Evolutionary conservation across 805 yeast species (phyloP).

Genomic region (Saccharomycopsis javanensis): DNA sequence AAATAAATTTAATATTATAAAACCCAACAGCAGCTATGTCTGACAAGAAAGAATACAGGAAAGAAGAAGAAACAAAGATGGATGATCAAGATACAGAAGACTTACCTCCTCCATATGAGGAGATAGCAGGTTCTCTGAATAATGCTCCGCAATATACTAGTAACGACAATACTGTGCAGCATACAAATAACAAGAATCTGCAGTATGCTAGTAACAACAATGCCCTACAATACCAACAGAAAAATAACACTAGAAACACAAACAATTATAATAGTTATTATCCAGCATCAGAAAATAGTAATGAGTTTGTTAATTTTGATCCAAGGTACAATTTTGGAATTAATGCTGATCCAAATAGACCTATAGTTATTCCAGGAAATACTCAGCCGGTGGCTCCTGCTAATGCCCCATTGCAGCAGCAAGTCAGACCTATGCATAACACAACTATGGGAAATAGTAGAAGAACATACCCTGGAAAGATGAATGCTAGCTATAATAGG

Average conservation of each 20-base stretch:
- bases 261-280: background rate
- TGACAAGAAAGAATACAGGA: background rate
- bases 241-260: background rate
- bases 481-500: background rate
- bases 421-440: slow-evolving; percentile 1
- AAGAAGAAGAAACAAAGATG: background rate
- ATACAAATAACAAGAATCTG: background rate
- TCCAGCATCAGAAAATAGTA: background rate
- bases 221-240: background rate
- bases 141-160: background rate
- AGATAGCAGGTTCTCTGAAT: background rate
- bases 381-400: slow-evolving; percentile 4
- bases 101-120: background rate
- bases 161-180: background rate
- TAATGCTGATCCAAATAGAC: background rate
- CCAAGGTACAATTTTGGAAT: background rate
- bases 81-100: background rate
- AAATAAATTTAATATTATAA: background rate
- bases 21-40: background rate
- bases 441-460: background rate
- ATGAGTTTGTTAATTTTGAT: background rate
- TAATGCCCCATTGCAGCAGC: background rate
- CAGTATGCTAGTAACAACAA: too few relatives aligned
- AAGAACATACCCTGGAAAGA: slow-evolving; percentile 6
- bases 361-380: slow-evolving; percentile 2